A percentile compares a stretch with the other conserved stretches of the same genome.
These are phyloP conservation scores for Gremmenia infestans DNA, from an alignment of 2,329 filamentous ascomycete genomes.

Conservation along the genomic window DNA sequence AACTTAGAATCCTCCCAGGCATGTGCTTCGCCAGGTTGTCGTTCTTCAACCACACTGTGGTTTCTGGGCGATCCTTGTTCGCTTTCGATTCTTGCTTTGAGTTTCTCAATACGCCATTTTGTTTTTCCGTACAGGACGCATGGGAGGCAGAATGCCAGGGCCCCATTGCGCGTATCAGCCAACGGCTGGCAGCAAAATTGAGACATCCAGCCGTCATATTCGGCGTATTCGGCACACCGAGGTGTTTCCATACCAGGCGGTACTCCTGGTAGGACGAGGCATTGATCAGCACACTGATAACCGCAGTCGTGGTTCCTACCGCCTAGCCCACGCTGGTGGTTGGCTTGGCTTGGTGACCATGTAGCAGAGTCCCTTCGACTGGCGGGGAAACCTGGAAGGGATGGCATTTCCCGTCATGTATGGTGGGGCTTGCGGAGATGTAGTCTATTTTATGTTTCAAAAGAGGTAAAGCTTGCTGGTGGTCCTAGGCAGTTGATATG, in stretches of 20 bases:
- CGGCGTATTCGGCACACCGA: not conserved
- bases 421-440: too few relatives aligned
- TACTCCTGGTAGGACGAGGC: not conserved
- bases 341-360: not conserved
- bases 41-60: too few relatives aligned
- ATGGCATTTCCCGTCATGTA: too few relatives aligned
- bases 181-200: slow-evolving; percentile 34
- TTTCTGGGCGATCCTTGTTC: too few relatives aligned
- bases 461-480: too few relatives aligned
- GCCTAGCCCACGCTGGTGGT: not conserved
- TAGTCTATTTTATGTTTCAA: too few relatives aligned
- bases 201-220: slow-evolving; percentile 31
- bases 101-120: slow-evolving; percentile 34
- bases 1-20: slow-evolving; percentile 36
- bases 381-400: not conserved
- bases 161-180: slow-evolving; percentile 32
- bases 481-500: not conserved
- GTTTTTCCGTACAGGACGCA: slow-evolving; percentile 41
- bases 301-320: not conserved
- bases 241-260: not conserved
- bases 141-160: slow-evolving; percentile 37
- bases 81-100: too few relatives aligned
- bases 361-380: not conserved
- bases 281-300: slow-evolving; percentile 1
- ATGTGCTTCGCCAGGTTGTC: slow-evolving; percentile 32